A percentile compares a stretch with the other conserved stretches of the same genome.
phyloP scores from a whole-genome alignment of 108 stramenopile species.

The Pseudonitzschia delicatissima region DNA sequence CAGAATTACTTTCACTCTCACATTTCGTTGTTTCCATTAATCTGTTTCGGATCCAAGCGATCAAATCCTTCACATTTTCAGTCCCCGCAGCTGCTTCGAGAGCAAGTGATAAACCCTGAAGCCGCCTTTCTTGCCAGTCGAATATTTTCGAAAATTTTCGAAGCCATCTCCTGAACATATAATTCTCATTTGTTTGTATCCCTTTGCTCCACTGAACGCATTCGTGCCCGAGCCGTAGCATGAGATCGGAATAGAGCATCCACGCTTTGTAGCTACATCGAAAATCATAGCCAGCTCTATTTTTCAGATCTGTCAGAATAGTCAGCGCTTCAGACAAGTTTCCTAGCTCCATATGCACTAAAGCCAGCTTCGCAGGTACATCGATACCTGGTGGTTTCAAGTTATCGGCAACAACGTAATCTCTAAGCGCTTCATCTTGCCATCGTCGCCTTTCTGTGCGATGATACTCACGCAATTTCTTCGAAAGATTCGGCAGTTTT shows the following conservation, averaged over 20 bases:
- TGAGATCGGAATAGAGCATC: slow-evolving; percentile 81
- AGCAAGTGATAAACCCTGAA: slow-evolving; percentile 72
- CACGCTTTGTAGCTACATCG: slow-evolving; percentile 67
- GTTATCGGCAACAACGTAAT: slow-evolving; percentile 65
- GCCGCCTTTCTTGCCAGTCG: slow-evolving; percentile 80
- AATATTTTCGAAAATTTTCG: slow-evolving; percentile 69
- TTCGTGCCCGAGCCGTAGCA: slow-evolving; percentile 81
- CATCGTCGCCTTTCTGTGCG: slow-evolving; percentile 46
- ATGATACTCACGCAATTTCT: slow-evolving; percentile 24
- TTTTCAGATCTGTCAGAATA: slow-evolving; percentile 74
- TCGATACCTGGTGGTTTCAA: slow-evolving; percentile 76
- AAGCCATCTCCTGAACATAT: slow-evolving; percentile 84
- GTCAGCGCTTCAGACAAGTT: slow-evolving; percentile 67
- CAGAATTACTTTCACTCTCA: not conserved
- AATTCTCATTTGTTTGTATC: slow-evolving; percentile 46
- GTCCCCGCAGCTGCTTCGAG: slow-evolving; percentile 81
- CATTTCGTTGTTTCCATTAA: slow-evolving; percentile 10
- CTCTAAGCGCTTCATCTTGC: slow-evolving; percentile 68
- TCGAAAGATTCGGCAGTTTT: slow-evolving; percentile 6
- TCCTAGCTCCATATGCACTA: slow-evolving; percentile 65
- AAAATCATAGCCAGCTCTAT: slow-evolving; percentile 30
- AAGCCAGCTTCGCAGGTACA: slow-evolving; percentile 74
- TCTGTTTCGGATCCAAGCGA: slow-evolving; percentile 58
- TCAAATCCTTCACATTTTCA: slow-evolving; percentile 36
- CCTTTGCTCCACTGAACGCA: slow-evolving; percentile 69